These are phyloP conservation scores for Aureobasidium subglaciale DNA, from an alignment of 2,329 filamentous ascomycete genomes.

Conservation along the genomic window DNA sequence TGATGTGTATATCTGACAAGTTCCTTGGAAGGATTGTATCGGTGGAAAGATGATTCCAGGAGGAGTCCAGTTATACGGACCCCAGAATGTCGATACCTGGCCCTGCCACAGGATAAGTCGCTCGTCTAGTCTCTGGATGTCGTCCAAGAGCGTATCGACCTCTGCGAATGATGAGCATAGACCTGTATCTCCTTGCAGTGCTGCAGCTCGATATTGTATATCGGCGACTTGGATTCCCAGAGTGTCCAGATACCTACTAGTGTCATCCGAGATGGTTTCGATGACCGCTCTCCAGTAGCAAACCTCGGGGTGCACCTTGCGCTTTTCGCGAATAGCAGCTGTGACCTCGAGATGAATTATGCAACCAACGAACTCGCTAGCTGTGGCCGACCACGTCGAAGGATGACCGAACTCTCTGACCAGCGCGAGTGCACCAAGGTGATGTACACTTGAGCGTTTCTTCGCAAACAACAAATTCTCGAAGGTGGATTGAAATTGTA, in stretches of 20 bases:
- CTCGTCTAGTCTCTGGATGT: neutral
- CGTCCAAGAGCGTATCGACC: neutral
- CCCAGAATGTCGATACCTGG: neutral
- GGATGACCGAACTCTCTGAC: constrained; percentile 7
- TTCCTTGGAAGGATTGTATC: neutral
- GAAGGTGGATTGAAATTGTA: neutral
- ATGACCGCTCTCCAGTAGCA: neutral
- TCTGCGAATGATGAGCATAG: neutral
- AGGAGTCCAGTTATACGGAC: neutral
- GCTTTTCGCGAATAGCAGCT: neutral
- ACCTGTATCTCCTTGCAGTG: neutral
- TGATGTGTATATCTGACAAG: constrained; percentile 2
- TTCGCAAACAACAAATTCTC: neutral
- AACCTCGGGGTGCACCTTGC: neutral
- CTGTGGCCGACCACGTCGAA: neutral
- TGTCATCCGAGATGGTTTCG: neutral
- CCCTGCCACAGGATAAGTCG: neutral
- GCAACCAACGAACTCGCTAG: neutral
- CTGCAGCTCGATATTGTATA: neutral
- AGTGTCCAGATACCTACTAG: neutral
- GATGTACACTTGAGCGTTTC: neutral
- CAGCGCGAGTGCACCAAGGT: neutral
- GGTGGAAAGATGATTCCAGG: neutral
- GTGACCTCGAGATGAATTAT: neutral
- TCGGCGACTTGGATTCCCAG: constrained; percentile 6